Percentiles rank a stretch among this genome's conserved stretches.
Conservation (phyloP, 768 basidiomycete species). For the Neoboletus subvelutipes region DNA sequence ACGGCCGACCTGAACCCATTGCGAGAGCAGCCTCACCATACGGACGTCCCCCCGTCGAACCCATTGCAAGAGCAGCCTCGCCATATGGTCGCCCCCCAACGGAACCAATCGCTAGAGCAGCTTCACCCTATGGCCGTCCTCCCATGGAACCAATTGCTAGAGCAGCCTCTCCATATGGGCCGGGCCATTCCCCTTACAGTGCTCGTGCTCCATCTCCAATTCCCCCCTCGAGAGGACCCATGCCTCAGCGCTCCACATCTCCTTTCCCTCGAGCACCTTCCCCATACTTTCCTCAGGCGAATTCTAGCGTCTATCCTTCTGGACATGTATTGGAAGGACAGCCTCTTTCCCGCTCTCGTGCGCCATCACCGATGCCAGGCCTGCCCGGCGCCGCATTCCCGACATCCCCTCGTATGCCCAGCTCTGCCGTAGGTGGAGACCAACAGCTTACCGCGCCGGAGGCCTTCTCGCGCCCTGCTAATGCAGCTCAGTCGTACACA, state of each 20-base stretch:
- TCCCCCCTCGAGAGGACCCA: slow-evolving; percentile 22
- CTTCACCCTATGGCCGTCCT: slow-evolving; percentile 36
- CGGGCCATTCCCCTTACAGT: slow-evolving; percentile 24
- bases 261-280: slow-evolving; percentile 33
- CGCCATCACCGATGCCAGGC: slow-evolving; percentile 55
- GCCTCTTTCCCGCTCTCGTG: slow-evolving; percentile 44
- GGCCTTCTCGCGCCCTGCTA: slow-evolving; percentile 72
- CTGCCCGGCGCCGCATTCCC: slow-evolving; percentile 29
- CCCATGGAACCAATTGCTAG: slow-evolving; percentile 44
- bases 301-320: slow-evolving; percentile 46
- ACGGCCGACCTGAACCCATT: slow-evolving; percentile 30
- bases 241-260: slow-evolving; percentile 28
- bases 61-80: slow-evolving; percentile 26
- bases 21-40: slow-evolving; percentile 29
- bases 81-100: slow-evolving; percentile 33
- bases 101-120: slow-evolving; percentile 40
- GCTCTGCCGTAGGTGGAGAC: slow-evolving; percentile 22
- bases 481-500: slow-evolving; percentile 62
- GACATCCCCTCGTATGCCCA: slow-evolving; percentile 30
- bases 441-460: slow-evolving; percentile 59
- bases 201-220: slow-evolving; percentile 32
- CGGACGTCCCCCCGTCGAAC: slow-evolving; percentile 19
- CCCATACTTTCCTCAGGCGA: slow-evolving; percentile 24
- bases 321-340: slow-evolving; percentile 60
- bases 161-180: slow-evolving; percentile 33